These are phyloP conservation scores for Nyctanthes arbortristis DNA, from an alignment of 257 asterid species.

Conservation along the genomic window DNA sequence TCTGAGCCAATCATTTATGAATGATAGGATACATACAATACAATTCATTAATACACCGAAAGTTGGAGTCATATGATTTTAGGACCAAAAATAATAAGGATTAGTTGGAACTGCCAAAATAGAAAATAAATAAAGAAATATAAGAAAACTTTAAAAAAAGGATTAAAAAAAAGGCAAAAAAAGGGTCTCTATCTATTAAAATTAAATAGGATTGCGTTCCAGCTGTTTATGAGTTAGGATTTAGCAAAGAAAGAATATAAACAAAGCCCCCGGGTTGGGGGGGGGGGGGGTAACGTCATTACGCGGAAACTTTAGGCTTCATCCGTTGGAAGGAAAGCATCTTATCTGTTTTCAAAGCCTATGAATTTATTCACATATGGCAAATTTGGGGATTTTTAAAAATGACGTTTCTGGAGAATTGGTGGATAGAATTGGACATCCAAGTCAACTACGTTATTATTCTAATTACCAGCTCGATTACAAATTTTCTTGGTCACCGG, in stretches of 20 bases:
- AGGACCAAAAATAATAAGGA: background rate
- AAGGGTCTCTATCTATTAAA: conserved; percentile 10
- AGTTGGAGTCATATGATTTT: background rate
- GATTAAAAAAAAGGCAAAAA: background rate
- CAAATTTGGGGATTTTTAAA: too few relatives aligned
- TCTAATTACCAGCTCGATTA: too few relatives aligned
- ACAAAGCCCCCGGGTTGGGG: too few relatives aligned
- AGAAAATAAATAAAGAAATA: background rate
- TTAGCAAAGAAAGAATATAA: background rate
- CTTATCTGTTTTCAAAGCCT: background rate
- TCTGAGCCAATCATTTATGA: background rate
- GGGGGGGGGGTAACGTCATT: background rate
- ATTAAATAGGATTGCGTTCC: background rate
- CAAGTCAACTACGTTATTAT: too few relatives aligned
- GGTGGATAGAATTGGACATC: too few relatives aligned
- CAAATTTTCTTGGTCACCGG: too few relatives aligned
- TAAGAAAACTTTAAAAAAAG: background rate
- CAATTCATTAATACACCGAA: background rate
- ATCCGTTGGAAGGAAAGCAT: conserved; percentile 10
- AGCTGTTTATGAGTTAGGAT: background rate
- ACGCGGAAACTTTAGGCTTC: conserved; percentile 14
- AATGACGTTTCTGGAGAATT: too few relatives aligned
- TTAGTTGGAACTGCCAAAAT: conserved; percentile 4
- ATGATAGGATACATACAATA: background rate
- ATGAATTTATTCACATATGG: too few relatives aligned